These are phyloP conservation scores for Kockiozyma suomiensis DNA, from an alignment of 805 yeast species.

Conservation along the genomic window DNA sequence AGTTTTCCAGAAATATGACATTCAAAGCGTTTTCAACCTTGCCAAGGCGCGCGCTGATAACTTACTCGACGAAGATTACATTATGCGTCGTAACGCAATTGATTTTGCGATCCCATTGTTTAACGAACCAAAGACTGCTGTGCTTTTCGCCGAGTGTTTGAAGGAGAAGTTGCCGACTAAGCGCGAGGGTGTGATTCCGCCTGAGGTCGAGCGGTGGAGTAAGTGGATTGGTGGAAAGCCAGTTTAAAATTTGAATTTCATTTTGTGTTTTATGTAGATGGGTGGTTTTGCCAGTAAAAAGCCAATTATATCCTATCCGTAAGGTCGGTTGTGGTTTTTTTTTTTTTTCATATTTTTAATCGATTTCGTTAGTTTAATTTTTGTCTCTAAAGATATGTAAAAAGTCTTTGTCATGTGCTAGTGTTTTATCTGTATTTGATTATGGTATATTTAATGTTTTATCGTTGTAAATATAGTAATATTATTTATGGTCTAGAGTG, in stretches of 20 bases:
- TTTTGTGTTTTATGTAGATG: background rate
- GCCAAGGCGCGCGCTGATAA: conserved; percentile 88
- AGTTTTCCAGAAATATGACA: conserved; percentile 82
- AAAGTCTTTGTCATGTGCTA: background rate
- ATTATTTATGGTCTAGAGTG: background rate
- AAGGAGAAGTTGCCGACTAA: conserved; percentile 63
- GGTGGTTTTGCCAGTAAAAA: too few species aligned
- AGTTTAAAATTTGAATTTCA: conserved; percentile 47
- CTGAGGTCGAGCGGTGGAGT: conserved; percentile 94
- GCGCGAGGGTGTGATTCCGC: conserved; percentile 65
- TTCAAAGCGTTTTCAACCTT: conserved; percentile 86
- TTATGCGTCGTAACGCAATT: conserved; percentile 98
- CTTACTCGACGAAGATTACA: conserved; percentile 84
- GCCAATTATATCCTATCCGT: too few species aligned
- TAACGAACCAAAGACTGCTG: conserved; percentile 93
- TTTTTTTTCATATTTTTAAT: background rate
- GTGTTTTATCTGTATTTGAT: background rate
- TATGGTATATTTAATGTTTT: background rate
- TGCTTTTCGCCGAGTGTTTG: conserved; percentile 82
- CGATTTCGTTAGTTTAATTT: background rate
- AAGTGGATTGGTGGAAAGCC: conserved; percentile 95
- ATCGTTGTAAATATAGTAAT: background rate
- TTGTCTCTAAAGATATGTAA: background rate
- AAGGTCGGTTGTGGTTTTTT: background rate
- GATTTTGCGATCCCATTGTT: conserved; percentile 96